Evolutionary conservation across 2,329 filamentous ascomycete species (phyloP), one percentile per base, ranked within the genome.

Genomic region (Cercospora sp.): DNA sequence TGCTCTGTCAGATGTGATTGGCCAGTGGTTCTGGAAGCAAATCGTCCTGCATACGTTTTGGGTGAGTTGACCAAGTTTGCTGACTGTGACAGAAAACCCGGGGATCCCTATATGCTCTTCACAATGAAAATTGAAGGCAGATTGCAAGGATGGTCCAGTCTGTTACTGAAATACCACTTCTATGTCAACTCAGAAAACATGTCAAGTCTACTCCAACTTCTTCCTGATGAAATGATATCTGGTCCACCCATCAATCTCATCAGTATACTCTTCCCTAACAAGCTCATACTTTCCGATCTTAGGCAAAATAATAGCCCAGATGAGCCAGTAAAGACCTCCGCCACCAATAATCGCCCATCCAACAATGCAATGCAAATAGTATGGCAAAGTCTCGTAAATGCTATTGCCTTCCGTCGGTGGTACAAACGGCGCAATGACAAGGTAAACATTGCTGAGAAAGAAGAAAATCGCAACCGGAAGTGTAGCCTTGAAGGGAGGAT

Each of bases 281-380:
- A 81, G 72, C 53, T 74, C 77, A 67, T 81, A 81, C 16, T 72
- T 71, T 2, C 80, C 80, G n/a, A 81, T 60, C 61, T 80, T 79
- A 0, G 85, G 85, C 68, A 85, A 67, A 6, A 85, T 60, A 8
- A 83, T 75, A 1, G 84, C 83, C 85, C 84, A 86, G 6, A 85
- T 69, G 5, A 85, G 59, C 79, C 84, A 86, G 73, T 86, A 86
- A 0, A 85, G 72, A 5, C 82, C 85, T 9, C 84, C 85, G 8
- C 80, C 78, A 3, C 76, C 80, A 66, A 87, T 84, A 61, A 86
- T 82, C 0, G 75, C 84, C 55, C 85, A 77, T 0, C 84, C 85
- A 18, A 86, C 84, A 24, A 86, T 81, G 63, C 84, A 86, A 72
- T 86, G 84, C 51, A 85, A 78, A 70, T 82, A 86, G 76, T 86